Base-by-base conservation (phyloP, 2,329 filamentous ascomycete species). In the Aspergillus felis region DNA sequence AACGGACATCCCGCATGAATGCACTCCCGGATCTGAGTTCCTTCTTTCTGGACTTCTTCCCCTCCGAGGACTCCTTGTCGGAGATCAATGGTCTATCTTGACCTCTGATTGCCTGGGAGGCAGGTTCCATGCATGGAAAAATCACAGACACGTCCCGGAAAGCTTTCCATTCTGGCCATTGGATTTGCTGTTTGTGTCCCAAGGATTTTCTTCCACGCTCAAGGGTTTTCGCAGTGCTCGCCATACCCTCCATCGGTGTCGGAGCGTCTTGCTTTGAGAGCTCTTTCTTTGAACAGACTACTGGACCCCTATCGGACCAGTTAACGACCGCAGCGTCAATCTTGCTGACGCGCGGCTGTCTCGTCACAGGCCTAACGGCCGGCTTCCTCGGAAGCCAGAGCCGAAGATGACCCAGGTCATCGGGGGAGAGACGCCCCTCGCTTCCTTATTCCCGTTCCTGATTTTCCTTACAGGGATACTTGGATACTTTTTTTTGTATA, bases 1-100 rank as follows among this genome's bases (percentile, higher is more conserved):
- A 68, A 68, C 51, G 69, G 71, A 60, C 56, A 72, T 17, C 67
- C 72, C 51, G 69, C 66, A 38, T 74, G 66, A 74, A 67, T 62
- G 38, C 56, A 27, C 27, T 38, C 20, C 24, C 6, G 12, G 22
- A 48, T 59, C n/a, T 50, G 44, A 35, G 46, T 44, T 49, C 35
- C 17, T 51, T 50, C 35, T 44, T 46, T 20, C 50, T 53, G 50
- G 20, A 10, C 20, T 32, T 29, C 12, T 28, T 50, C 32, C 41
- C 42, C 47, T 22, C 29, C 49, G 17, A 48, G 17, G 32, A 53
- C 41, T 54, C 44, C 44, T 47, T 14, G 2, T 14, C 24, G 22
- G 41, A 44, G n/a, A 44, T 6, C 22, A 1, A 24, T 14, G 22
- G 24, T 35, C n/a, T 7, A 47, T n/a, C 12, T 24, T 14, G 27